Conservation (phyloP, 176 grass and related monocot genomes). For the Tuctoria greenei region DNA sequence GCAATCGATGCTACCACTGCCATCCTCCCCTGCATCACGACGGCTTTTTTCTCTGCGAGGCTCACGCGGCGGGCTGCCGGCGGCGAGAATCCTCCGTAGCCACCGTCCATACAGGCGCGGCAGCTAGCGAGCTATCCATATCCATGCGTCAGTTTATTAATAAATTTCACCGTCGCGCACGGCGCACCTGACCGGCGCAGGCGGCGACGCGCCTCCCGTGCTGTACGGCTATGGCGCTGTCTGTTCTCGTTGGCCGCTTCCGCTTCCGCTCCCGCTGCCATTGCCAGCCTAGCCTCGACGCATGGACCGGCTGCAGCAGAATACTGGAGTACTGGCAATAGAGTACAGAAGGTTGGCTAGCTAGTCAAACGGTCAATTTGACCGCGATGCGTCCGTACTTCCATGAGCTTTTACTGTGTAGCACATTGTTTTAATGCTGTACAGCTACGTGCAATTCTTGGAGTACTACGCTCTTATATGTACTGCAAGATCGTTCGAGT, state of each 20-base stretch:
- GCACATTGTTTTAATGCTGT: background rate
- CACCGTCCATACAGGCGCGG: background rate
- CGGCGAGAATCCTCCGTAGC: background rate
- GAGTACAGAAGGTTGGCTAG: background rate
- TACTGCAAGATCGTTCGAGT: too few species aligned
- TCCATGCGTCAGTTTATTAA: background rate
- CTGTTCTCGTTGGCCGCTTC: background rate
- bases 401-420: background rate
- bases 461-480: too few species aligned
- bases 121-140: background rate
- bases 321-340: background rate
- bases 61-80: background rate
- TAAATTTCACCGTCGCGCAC: background rate
- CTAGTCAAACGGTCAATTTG: background rate
- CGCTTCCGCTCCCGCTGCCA: background rate
- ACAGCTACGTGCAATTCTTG: too few species aligned
- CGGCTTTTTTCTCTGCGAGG: background rate
- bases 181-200: background rate
- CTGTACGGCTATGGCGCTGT: background rate
- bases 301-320: background rate
- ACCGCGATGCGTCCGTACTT: background rate
- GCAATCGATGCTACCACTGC: background rate
- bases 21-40: background rate
- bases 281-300: background rate
- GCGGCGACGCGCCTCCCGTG: too few species aligned